Evolutionary conservation across 306 rosid genomes (phyloP).

Genomic region (Castanospermum australe): DNA sequence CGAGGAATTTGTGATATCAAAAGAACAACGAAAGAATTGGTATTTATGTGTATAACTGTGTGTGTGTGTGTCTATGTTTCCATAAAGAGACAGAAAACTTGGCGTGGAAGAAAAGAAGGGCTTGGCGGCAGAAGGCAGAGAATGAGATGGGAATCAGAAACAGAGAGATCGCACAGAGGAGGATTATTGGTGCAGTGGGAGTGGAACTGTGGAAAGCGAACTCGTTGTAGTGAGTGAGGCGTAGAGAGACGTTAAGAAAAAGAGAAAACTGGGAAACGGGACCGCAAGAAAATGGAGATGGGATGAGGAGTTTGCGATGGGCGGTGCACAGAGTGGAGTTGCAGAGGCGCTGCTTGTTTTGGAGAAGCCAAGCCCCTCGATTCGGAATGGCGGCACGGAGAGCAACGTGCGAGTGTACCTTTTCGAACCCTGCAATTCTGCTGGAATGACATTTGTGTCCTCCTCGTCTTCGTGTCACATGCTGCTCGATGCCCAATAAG

Average conservation of each 20-base stretch:
- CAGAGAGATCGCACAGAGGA: too few relatives aligned
- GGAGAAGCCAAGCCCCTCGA: background rate
- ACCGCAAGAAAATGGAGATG: background rate
- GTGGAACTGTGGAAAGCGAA: background rate
- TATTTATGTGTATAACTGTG: background rate
- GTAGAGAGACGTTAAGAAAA: too few relatives aligned
- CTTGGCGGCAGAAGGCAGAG: background rate
- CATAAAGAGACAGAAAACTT: background rate
- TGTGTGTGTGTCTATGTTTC: too few relatives aligned
- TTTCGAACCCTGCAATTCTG: background rate
- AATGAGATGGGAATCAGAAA: too few relatives aligned
- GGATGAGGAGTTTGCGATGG: slow-evolving; percentile 12
- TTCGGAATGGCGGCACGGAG: background rate
- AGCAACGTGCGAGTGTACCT: background rate
- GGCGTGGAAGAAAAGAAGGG: slow-evolving; percentile 1
- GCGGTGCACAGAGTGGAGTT: slow-evolving; percentile 11
- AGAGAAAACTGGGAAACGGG: background rate
- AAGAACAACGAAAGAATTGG: background rate
- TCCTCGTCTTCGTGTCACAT: too few relatives aligned
- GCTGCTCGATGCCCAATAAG: too few relatives aligned
- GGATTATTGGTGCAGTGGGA: too few relatives aligned
- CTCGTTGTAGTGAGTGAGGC: too few relatives aligned
- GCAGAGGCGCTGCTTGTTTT: slow-evolving; percentile 34
- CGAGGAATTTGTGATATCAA: background rate
- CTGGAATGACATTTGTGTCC: background rate